A percentile compares a stretch with the other conserved stretches of the same genome.
Conservation (phyloP, 371 early-diverging fungal genomes). For the Mortierella sp. region DNA sequence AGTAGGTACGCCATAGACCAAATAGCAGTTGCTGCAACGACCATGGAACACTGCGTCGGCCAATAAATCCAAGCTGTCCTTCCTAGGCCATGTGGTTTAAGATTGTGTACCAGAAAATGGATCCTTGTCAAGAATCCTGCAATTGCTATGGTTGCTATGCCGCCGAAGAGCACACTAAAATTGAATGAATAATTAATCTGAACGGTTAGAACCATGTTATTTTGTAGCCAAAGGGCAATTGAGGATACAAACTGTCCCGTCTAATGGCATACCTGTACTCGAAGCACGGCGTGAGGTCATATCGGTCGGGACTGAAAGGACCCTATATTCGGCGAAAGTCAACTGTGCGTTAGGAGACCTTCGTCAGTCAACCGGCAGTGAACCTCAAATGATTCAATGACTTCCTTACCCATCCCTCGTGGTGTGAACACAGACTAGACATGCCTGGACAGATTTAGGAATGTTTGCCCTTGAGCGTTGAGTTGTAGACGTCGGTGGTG, state of each 20-base stretch:
- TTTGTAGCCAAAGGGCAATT: not conserved
- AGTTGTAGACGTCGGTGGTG: too few species aligned
- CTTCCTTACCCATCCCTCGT: constrained; percentile 24
- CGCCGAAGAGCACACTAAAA: constrained; percentile 24
- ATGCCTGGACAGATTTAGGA: not conserved
- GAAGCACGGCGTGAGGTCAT: constrained; percentile 37
- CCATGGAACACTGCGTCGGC: constrained; percentile 34
- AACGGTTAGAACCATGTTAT: not conserved
- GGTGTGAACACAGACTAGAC: constrained; percentile 14
- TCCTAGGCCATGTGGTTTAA: constrained; percentile 25
- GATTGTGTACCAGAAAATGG: not conserved
- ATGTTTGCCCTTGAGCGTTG: not conserved
- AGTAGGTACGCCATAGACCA: not conserved
- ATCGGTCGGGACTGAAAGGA: constrained; percentile 26
- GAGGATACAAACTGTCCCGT: not conserved
- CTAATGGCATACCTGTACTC: constrained; percentile 16
- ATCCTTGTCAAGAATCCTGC: constrained; percentile 2
- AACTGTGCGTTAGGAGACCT: not conserved
- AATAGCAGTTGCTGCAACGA: not conserved
- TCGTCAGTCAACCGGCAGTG: not conserved
- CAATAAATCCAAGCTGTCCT: constrained; percentile 36
- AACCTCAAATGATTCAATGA: not conserved
- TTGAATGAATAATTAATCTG: not conserved
- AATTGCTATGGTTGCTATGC: not conserved
- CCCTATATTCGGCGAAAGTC: constrained; percentile 10